A percentile compares a stretch with the other conserved stretches of the same genome.
These are phyloP conservation scores for Malassezia restricta DNA, from an alignment of 1,284 basidiomycete species.

Conservation along the genomic window DNA sequence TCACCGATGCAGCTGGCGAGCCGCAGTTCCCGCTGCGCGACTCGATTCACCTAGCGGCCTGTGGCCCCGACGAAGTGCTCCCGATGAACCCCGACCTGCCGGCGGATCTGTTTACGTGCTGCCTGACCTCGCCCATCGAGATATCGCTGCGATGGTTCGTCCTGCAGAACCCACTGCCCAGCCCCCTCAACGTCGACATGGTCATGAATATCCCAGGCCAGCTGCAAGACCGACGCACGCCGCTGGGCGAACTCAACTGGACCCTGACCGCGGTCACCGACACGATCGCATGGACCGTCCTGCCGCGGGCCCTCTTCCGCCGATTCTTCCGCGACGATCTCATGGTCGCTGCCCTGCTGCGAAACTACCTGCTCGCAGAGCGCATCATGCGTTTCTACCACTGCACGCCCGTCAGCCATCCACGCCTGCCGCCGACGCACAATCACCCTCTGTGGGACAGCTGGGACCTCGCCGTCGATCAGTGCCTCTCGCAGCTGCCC, in stretches of 20 bases:
- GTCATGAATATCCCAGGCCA: slow-evolving; percentile 91
- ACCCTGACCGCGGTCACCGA: slow-evolving; percentile 98
- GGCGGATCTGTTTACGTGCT: slow-evolving; percentile 93
- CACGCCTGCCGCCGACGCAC: slow-evolving; percentile 80
- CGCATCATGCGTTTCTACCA: slow-evolving; percentile 97
- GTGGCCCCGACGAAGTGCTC: slow-evolving; percentile 76
- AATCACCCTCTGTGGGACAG: slow-evolving; percentile 91
- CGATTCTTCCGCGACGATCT: slow-evolving; percentile 89
- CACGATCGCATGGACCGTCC: slow-evolving; percentile 96
- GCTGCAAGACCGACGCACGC: slow-evolving; percentile 86
- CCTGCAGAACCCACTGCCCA: slow-evolving; percentile 64
- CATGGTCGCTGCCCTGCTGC: slow-evolving; percentile 86
- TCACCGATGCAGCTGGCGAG: slow-evolving; percentile 40
- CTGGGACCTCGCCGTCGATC: slow-evolving; percentile 94
- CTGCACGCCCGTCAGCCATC: slow-evolving; percentile 88
- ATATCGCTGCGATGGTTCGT: slow-evolving; percentile 90
- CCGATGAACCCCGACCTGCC: slow-evolving; percentile 93
- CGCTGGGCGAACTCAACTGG: slow-evolving; percentile 95
- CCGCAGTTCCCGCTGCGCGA: slow-evolving; percentile 61
- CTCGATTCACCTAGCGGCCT: slow-evolving; percentile 89
- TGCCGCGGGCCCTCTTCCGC: slow-evolving; percentile 83
- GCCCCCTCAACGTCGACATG: slow-evolving; percentile 61
- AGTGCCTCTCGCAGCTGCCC: slow-evolving; percentile 83
- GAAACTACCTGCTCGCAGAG: slow-evolving; percentile 91
- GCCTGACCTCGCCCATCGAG: slow-evolving; percentile 93